Evolutionary conservation across 2,329 filamentous ascomycete species (phyloP).

Genomic region (Cytospora chrysosperma): DNA sequence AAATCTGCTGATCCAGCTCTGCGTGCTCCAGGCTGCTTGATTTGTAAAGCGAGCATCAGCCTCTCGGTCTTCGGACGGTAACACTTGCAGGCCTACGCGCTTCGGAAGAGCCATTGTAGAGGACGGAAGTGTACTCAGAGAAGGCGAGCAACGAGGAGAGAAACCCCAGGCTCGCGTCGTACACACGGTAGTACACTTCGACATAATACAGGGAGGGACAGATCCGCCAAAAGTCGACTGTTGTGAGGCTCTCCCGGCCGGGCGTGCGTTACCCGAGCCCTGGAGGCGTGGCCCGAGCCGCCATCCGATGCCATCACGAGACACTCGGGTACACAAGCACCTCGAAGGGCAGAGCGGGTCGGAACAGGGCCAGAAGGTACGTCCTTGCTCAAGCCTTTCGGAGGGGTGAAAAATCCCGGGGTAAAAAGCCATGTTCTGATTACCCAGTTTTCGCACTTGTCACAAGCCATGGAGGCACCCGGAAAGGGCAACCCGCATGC

Average conservation of each 20-base stretch:
- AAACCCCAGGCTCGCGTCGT: too few relatives aligned
- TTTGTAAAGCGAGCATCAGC: too few relatives aligned
- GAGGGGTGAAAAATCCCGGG: not conserved
- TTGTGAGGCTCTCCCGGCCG: not conserved
- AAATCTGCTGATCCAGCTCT: too few relatives aligned
- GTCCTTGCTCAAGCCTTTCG: not conserved
- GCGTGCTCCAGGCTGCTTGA: too few relatives aligned
- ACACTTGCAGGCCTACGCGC: not conserved
- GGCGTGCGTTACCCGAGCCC: not conserved
- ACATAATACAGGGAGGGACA: too few relatives aligned
- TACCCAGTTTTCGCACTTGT: not conserved
- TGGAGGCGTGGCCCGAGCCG: not conserved
- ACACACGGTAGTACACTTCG: too few relatives aligned
- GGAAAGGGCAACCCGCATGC: not conserved
- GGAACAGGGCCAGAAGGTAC: not conserved
- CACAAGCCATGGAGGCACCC: not conserved
- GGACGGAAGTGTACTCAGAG: not conserved
- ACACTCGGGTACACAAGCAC: not conserved
- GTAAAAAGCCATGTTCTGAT: constrained; percentile 8
- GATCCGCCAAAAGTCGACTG: not conserved
- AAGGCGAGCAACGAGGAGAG: too few relatives aligned
- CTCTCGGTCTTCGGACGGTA: not conserved
- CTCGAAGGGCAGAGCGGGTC: not conserved
- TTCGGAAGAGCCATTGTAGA: not conserved
- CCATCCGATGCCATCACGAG: not conserved